phyloP scores from a whole-genome alignment of 176 grass and related monocot species.

The Puya raimondii region DNA sequence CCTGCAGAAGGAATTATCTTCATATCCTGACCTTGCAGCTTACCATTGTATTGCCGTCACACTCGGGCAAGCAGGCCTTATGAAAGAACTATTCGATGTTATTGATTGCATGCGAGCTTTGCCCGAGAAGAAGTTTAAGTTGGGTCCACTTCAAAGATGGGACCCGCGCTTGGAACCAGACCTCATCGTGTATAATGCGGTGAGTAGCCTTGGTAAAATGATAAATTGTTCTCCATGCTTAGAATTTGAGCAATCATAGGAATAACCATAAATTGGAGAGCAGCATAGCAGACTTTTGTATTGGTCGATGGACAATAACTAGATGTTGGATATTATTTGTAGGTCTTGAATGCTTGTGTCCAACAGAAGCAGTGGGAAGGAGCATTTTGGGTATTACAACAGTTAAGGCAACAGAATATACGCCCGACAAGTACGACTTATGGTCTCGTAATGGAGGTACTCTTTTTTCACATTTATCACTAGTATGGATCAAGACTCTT shows the following conservation, averaged over 20 bases:
- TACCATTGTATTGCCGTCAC: conserved; percentile 90
- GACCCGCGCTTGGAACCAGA: conserved; percentile 88
- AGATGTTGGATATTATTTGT: conserved; percentile 12
- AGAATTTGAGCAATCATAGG: background rate
- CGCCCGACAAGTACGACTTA: conserved; percentile 88
- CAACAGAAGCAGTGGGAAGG: conserved; percentile 96
- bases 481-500: background rate
- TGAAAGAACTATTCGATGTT: conserved; percentile 97
- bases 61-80: conserved; percentile 86
- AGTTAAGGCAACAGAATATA: conserved; percentile 73
- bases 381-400: conserved; percentile 94
- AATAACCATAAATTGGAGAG: background rate
- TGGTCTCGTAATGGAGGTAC: conserved; percentile 91
- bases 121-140: conserved; percentile 68
- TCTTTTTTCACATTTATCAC: conserved; percentile 8
- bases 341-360: conserved; percentile 96
- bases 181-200: conserved; percentile 80
- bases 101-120: conserved; percentile 77
- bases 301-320: conserved; percentile 13
- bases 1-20: conserved; percentile 75
- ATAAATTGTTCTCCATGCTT: background rate
- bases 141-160: conserved; percentile 63
- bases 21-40: conserved; percentile 84
- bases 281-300: background rate
- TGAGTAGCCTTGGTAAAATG: conserved; percentile 23